Evolutionary conservation across 2,329 filamentous ascomycete species (phyloP), one percentile per base, ranked within the genome.

Genomic region (Aureobasidium pullulans): DNA sequence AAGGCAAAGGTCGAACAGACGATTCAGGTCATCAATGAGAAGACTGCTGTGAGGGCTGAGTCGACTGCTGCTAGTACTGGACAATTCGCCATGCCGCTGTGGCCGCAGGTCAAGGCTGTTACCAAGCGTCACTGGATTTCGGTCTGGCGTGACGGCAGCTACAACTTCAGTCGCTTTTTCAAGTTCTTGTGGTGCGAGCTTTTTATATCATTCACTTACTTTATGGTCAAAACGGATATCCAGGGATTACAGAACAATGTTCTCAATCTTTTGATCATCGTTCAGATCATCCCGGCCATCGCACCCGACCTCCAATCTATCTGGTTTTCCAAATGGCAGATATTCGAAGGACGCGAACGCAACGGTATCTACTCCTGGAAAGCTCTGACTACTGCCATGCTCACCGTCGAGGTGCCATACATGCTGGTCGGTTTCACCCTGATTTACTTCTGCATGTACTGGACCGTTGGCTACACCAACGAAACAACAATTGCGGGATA

Each of bases 371-470:
- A 89, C 72, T 87, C 84, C 0, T 90, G 86, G 86, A 78, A 82
- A 64, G 84, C 79, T 0, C 89, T 90, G 69, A 80, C 89, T 69
- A 73, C 85, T 1, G 81, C 84, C 66, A 87, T 88, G 66, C 80
- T 89, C 50, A 52, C 86, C 2, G 84, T 87, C 49, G 87, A 90
- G 69, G 76, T 89, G 1, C 85, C 86, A 0, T 89, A 77, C 71
- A 77, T 81, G 49, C 75, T 83, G 13, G 57, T 88, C 7, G 81
- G 83, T 1, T 83, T 79, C 13, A 72, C 87, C 28, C 67, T 88
- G 6, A 80, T 83, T 64, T 89, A 78, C 65, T 78, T 80, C 1
- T 81, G 77, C 67, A 87, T 84, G 75, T 88, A 88, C 76, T 89
- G 86, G 59, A 68, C 71, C 1, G 66, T 72, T 13, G 83, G 75